Evolutionary conservation across 2,329 filamentous ascomycete species (phyloP).

Genomic region (Trichoderma hamatum): DNA sequence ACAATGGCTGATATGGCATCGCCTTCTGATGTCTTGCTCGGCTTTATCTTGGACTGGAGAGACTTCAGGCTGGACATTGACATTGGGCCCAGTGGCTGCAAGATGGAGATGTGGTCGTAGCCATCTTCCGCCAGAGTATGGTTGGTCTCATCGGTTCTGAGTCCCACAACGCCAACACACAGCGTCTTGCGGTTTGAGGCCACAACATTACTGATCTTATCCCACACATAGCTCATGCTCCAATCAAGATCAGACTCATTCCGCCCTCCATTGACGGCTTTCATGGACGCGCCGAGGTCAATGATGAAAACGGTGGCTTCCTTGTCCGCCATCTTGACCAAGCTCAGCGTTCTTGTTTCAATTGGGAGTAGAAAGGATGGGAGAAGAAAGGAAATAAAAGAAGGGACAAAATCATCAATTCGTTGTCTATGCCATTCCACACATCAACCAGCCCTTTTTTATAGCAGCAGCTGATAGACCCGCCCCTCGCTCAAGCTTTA

Average conservation of each 20-base stretch:
- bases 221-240: conserved; percentile 91
- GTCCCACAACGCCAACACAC: conserved; percentile 76
- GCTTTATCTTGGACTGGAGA: conserved; percentile 65
- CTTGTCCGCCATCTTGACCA: conserved; percentile 76
- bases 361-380: neutral
- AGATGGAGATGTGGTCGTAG: conserved; percentile 79
- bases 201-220: conserved; percentile 75
- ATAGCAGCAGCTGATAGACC: neutral
- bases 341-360: neutral
- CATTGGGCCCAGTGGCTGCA: conserved; percentile 67
- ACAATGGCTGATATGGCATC: conserved; percentile 89
- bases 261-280: conserved; percentile 69
- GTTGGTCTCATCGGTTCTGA: conserved; percentile 76
- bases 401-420: neutral
- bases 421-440: neutral
- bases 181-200: conserved; percentile 68
- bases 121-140: conserved; percentile 72
- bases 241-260: conserved; percentile 82
- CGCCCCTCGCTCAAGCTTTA: conserved; percentile 30
- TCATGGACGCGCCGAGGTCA: conserved; percentile 88
- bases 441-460: neutral
- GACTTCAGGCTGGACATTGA: conserved; percentile 69
- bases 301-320: conserved; percentile 91
- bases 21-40: conserved; percentile 69
- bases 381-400: neutral